These are phyloP conservation scores for Zygosaccharomyces siamensis DNA, from an alignment of 805 yeast genomes.

Conservation along the genomic window DNA sequence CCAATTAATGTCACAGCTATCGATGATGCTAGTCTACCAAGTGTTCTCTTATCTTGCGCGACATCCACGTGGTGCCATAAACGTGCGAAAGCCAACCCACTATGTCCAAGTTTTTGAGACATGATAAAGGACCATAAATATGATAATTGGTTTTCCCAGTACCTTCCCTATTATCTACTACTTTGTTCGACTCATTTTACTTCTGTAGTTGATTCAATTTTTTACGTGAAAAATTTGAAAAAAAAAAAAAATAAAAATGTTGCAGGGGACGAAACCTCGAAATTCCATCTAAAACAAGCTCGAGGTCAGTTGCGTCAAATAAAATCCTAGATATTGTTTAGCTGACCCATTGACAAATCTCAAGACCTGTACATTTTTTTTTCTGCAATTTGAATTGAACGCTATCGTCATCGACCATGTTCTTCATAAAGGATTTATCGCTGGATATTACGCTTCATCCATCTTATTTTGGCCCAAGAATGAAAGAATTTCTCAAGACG, in stretches of 20 bases:
- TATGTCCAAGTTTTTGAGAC: constrained; percentile 40
- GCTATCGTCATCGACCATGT: constrained; percentile 29
- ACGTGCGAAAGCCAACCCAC: constrained; percentile 74
- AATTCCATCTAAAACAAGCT: not conserved
- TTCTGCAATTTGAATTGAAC: not conserved
- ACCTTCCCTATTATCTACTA: not conserved
- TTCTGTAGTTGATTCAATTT: not conserved
- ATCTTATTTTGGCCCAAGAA: constrained; percentile 94
- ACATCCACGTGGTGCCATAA: constrained; percentile 96
- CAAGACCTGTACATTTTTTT: not conserved
- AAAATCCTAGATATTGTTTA: not conserved
- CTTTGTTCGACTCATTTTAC: not conserved
- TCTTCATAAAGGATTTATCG: constrained; percentile 75
- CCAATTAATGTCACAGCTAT: constrained; percentile 89
- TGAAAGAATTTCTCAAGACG: constrained; percentile 88
- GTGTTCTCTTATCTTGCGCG: constrained; percentile 73
- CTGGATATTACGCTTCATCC: constrained; percentile 92
- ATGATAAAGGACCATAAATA: constrained; percentile 9
- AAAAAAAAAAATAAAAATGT: not conserved
- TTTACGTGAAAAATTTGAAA: not conserved
- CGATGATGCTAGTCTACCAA: constrained; percentile 87
- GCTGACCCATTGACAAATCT: not conserved
- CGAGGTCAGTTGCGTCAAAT: constrained; percentile 1
- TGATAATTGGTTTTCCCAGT: no score
- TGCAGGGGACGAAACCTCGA: constrained; percentile 5